Evolutionary conservation across 306 rosid species (phyloP), one percentile per base, ranked within the genome.

Genomic region (Bauhinia variegata): DNA sequence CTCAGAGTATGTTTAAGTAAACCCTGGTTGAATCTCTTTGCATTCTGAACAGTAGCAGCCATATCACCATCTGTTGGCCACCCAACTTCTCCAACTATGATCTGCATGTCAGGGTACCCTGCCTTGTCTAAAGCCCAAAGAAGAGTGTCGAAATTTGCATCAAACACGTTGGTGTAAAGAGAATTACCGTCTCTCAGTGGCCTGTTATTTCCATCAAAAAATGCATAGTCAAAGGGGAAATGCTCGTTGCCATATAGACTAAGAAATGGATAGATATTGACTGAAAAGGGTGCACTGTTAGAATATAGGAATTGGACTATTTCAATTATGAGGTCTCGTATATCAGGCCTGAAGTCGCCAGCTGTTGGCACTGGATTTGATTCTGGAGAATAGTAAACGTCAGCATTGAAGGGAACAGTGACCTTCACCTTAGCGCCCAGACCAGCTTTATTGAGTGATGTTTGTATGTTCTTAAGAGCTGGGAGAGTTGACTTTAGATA

Each of bases 331-430:
- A 58, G 48, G 75, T 89, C 96, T 60, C 82, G 66, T 12, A 90
- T 60, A 43, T 86, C 91, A 5, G 97, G 86, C 31, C 96, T 75
- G 79, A 93, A 93, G 58, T 89, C 95, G 2, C 98, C 98, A 0
- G 97, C 92, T 12, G 98, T 88, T 41, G 98, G 98, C 17, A 86
- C 90, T 11, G 79, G 91, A 75, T 93, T 78, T 39, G 91, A 78
- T 28, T 78, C 95, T 1, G 97, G 97, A 36, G 98, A 90, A 77
- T 63, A 75, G 75, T 93, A 93, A 53, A 85, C 71, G 79, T 93
- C 98, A 6, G 98, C 95, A 72, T 93, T 93, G 86, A 93, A 86
- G n/a, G 98, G 97, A 49, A 93, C 91, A 4, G 97, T 93, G 63
- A 76, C 87, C 78, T 93, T 93, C 57, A 93, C 85, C 66, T 76